These are phyloP conservation scores for Saturnispora saitoi DNA, from an alignment of 805 yeast species.

Conservation along the genomic window DNA sequence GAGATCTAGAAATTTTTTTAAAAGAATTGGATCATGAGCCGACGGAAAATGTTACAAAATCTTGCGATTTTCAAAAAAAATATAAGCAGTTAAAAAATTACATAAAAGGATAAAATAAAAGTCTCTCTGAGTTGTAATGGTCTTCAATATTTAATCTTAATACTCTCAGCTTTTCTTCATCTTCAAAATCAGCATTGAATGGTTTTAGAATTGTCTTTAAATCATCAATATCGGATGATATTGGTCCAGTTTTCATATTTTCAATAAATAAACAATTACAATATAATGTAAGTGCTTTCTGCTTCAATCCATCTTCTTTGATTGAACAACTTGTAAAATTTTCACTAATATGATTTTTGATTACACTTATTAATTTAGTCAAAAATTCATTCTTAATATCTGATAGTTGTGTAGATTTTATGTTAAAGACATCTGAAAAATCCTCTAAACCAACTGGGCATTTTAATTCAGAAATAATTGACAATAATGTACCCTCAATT, in stretches of 20 bases:
- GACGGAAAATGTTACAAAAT: neutral
- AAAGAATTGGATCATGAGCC: neutral
- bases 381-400: neutral
- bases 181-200: neutral
- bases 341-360: neutral
- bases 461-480: slow-evolving; percentile 15
- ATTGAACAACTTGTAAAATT: neutral
- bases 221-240: neutral
- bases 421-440: slow-evolving; percentile 22
- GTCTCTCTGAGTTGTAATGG: neutral
- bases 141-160: neutral
- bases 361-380: neutral
- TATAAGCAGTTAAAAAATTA: neutral
- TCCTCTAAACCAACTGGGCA: slow-evolving; percentile 14
- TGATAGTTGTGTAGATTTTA: neutral
- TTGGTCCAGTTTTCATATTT: neutral
- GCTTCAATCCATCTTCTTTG: neutral
- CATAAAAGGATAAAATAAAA: slow-evolving; percentile 3
- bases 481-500: slow-evolving; percentile 16
- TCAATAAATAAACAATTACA: neutral
- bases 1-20: neutral
- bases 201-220: neutral
- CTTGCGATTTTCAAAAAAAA: neutral
- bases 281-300: neutral
- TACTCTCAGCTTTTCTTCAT: neutral